Evolutionary conservation across 139 green algal genomes (phyloP).

Genomic region (Pleodorina starrii): DNA sequence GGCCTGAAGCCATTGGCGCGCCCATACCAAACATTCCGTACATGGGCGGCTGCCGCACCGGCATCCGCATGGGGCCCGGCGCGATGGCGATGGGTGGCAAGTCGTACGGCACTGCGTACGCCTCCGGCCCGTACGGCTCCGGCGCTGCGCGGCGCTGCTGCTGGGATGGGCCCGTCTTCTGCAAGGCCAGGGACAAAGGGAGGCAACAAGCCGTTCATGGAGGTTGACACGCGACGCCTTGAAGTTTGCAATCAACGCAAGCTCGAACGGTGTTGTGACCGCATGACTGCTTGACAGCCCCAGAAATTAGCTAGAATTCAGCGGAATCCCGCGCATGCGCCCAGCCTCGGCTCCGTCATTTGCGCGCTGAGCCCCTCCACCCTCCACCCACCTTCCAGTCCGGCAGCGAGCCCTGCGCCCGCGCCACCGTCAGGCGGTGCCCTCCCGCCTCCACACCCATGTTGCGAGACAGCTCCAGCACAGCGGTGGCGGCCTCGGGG

Average conservation of each 20-base stretch:
- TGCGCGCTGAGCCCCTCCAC: too few relatives aligned
- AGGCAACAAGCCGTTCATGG: too few relatives aligned
- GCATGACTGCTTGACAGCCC: too few relatives aligned
- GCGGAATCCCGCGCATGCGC: too few relatives aligned
- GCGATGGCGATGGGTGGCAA: conserved; percentile 1
- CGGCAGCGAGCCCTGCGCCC: conserved; percentile 36
- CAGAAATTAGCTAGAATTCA: too few relatives aligned
- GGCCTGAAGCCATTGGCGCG: background rate
- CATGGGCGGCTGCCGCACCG: background rate
- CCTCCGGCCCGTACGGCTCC: background rate
- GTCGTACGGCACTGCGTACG: background rate
- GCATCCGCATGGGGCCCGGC: conserved; percentile 21
- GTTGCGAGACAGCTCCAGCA: conserved; percentile 23
- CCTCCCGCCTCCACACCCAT: conserved; percentile 26
- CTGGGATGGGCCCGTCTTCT: conserved; percentile 27
- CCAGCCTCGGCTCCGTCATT: too few relatives aligned
- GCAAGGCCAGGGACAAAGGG: background rate
- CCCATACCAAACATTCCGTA: conserved; percentile 27
- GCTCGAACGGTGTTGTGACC: too few relatives aligned
- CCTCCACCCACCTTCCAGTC: conserved; percentile 41
- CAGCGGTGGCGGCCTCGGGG: conserved; percentile 18
- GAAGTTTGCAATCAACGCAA: too few relatives aligned
- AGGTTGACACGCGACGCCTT: too few relatives aligned
- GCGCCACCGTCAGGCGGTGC: conserved; percentile 39
- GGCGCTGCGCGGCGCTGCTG: too few relatives aligned